Evolutionary conservation across 176 grass and related monocot species (phyloP).

Genomic region (Luzula sylvatica): DNA sequence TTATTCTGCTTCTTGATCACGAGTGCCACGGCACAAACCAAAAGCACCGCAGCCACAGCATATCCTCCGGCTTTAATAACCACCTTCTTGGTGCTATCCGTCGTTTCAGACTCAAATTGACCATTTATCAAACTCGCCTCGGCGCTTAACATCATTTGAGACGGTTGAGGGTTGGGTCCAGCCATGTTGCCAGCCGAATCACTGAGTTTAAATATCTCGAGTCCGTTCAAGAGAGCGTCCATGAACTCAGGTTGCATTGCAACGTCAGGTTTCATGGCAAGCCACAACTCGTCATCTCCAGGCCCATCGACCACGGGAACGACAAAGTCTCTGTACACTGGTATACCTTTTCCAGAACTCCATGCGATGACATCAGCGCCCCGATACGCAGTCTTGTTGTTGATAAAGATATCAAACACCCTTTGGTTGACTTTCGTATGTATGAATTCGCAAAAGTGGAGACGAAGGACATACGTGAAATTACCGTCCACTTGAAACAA

Average conservation of each 20-base stretch:
- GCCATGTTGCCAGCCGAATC: constrained; percentile 34
- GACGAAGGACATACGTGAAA: constrained; percentile 64
- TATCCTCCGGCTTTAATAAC: constrained; percentile 46
- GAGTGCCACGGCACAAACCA: constrained; percentile 32
- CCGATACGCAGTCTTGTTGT: constrained; percentile 63
- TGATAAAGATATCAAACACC: constrained; percentile 63
- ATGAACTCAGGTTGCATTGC: constrained; percentile 53
- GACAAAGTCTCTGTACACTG: constrained; percentile 59
- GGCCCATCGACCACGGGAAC: constrained; percentile 26
- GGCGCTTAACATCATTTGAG: constrained; percentile 33
- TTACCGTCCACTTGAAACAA: constrained; percentile 46
- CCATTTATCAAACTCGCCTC: constrained; percentile 26
- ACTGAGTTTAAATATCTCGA: constrained; percentile 87
- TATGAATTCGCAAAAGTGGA: constrained; percentile 76
- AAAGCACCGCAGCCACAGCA: constrained; percentile 31
- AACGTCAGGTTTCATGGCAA: constrained; percentile 54
- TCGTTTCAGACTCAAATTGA: constrained; percentile 22
- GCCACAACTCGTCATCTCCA: constrained; percentile 40
- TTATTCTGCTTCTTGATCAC: constrained; percentile 38
- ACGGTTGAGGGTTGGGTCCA: constrained; percentile 47
- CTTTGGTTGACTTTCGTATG: constrained; percentile 57
- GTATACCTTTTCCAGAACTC: constrained; percentile 37
- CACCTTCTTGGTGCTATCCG: constrained; percentile 22
- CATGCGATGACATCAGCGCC: constrained; percentile 55
- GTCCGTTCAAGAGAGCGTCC: constrained; percentile 58